phyloP scores from a whole-genome alignment of 2,329 filamentous ascomycete species.

The Colletotrichum sp. region DNA sequence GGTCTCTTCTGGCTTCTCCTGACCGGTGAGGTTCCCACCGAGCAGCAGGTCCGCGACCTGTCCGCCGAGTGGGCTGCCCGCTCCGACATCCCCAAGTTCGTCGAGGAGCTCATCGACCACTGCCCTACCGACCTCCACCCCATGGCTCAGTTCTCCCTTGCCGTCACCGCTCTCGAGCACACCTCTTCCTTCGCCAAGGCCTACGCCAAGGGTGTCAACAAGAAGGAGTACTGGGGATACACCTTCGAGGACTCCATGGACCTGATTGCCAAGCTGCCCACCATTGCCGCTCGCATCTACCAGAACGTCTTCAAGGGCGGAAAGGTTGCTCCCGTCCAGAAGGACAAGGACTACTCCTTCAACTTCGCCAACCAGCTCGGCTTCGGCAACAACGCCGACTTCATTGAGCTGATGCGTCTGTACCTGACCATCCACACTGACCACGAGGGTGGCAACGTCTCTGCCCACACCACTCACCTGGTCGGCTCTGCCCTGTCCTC shows the following conservation, averaged over 20 bases:
- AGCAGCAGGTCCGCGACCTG: constrained; percentile 98
- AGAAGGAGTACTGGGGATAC: constrained; percentile 99
- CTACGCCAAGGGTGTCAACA: constrained; percentile 98
- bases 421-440: constrained; percentile 99
- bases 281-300: constrained; percentile 98
- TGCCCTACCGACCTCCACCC: constrained; percentile 98
- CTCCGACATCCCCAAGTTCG: constrained; percentile 95
- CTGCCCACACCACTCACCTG: constrained; percentile 97
- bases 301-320: constrained; percentile 99
- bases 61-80: constrained; percentile 99
- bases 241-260: constrained; percentile 99
- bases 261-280: constrained; percentile 98
- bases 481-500: constrained; percentile 97
- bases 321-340: constrained; percentile 94
- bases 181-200: constrained; percentile 98
- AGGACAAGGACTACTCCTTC: constrained; percentile 99
- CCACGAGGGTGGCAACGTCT: constrained; percentile 99
- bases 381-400: constrained; percentile 93
- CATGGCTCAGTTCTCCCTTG: constrained; percentile 99
- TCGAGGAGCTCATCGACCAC: constrained; percentile 99
- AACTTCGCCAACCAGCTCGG: constrained; percentile 99
- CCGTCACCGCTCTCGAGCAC: constrained; percentile 97
- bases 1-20: constrained; percentile 99
- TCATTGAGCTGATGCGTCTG: constrained; percentile 96
- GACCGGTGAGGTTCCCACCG: constrained; percentile 95